A percentile compares a stretch with the other conserved stretches of the same genome.
Evolutionary conservation across 1,284 basidiomycete genomes (phyloP).

Genomic region (Cutaneotrichosporon dermatis): DNA sequence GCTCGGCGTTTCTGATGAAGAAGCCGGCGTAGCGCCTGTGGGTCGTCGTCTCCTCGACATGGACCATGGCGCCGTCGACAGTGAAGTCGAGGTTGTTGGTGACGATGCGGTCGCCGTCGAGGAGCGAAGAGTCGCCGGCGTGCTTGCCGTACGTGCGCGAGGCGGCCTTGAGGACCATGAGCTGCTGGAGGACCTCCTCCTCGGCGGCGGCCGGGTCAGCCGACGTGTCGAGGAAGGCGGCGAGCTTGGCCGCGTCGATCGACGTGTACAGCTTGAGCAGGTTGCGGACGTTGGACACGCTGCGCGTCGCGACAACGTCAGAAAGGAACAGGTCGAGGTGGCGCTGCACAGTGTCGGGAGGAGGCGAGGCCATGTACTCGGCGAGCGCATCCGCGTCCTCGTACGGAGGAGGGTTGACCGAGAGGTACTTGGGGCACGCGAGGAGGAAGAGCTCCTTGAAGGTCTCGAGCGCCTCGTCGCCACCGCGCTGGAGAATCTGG

Average conservation of each 20-base stretch:
- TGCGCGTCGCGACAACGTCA: conserved; percentile 69
- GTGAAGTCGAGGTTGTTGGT: conserved; percentile 94
- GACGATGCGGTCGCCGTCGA: conserved; percentile 81
- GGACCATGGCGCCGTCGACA: conserved; percentile 89
- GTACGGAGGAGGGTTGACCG: conserved; percentile 88
- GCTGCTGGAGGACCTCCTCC: conserved; percentile 89
- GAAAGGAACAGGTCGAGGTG: conserved; percentile 76
- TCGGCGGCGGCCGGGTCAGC: conserved; percentile 51
- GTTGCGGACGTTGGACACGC: conserved; percentile 79
- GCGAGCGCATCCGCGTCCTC: conserved; percentile 69
- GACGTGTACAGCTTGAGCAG: conserved; percentile 95
- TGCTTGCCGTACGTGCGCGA: conserved; percentile 61
- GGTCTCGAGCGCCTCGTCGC: conserved; percentile 66
- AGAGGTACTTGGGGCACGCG: conserved; percentile 95
- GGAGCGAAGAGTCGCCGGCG: conserved; percentile 57
- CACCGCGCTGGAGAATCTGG: conserved; percentile 69
- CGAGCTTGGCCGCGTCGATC: conserved; percentile 84
- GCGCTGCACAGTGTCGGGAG: conserved; percentile 72
- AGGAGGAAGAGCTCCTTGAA: conserved; percentile 94
- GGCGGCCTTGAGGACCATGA: conserved; percentile 93
- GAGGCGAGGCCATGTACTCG: conserved; percentile 54
- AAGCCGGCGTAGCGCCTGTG: conserved; percentile 89
- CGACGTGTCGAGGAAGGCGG: conserved; percentile 64
- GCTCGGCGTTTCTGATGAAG: conserved; percentile 93
- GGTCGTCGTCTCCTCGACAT: conserved; percentile 88